Evolutionary conservation across 2,329 filamentous ascomycete species (phyloP).

Genomic region (Apiospora sp.): DNA sequence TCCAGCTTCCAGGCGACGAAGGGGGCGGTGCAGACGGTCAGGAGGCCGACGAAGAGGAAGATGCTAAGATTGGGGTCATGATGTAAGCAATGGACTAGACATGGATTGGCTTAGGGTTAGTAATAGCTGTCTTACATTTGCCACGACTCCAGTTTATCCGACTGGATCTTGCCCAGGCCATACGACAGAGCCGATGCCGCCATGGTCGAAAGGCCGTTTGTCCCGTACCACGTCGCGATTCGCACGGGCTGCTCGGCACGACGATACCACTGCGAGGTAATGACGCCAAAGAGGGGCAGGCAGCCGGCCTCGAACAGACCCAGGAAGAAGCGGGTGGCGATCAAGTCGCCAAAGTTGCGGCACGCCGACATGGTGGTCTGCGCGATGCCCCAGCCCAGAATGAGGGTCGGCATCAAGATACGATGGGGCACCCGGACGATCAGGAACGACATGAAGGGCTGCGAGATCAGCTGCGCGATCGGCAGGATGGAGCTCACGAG

Average conservation of each 20-base stretch:
- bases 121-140: conserved; percentile 44
- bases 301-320: conserved; percentile 61
- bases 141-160: conserved; percentile 44
- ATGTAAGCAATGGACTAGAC: background rate
- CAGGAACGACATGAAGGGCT: background rate
- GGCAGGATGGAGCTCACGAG: conserved; percentile 38
- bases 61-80: conserved; percentile 44
- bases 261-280: conserved; percentile 70
- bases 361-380: conserved; percentile 56
- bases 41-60: conserved; percentile 67
- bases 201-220: conserved; percentile 65
- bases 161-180: conserved; percentile 62
- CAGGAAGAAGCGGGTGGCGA: conserved; percentile 57
- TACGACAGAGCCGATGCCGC: conserved; percentile 45
- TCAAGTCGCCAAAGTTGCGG: conserved; percentile 55
- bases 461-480: conserved; percentile 34
- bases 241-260: conserved; percentile 68
- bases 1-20: conserved; percentile 68
- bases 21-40: conserved; percentile 66
- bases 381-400: conserved; percentile 55
- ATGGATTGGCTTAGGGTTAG: background rate
- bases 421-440: conserved; percentile 2
- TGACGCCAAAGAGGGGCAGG: conserved; percentile 63
- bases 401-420: conserved; percentile 26
- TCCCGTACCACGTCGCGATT: conserved; percentile 67